A percentile compares a stretch with the other conserved stretches of the same genome.
These are phyloP conservation scores for Ballota nigra DNA, from an alignment of 257 asterid species.

Conservation along the genomic window DNA sequence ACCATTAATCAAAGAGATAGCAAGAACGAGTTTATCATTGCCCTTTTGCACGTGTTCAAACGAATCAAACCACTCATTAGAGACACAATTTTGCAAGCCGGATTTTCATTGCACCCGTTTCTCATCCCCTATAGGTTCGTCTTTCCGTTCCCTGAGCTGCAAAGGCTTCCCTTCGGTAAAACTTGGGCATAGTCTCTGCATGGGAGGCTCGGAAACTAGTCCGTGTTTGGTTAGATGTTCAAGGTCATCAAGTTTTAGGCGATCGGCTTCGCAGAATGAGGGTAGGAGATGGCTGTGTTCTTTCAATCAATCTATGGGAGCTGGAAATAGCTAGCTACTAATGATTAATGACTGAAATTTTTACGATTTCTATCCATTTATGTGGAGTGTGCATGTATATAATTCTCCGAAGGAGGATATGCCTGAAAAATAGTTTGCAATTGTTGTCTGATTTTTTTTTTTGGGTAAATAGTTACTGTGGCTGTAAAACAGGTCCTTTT, in stretches of 20 bases:
- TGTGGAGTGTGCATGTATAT: too few species aligned
- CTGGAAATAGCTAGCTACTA: conserved; percentile 44
- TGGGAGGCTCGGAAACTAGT: conserved; percentile 58
- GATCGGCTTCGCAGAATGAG: conserved; percentile 53
- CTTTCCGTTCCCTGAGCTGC: conserved; percentile 68
- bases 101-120: conserved; percentile 38
- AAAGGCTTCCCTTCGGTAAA: conserved; percentile 51
- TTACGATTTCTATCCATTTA: neutral
- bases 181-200: conserved; percentile 51
- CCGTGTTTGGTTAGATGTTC: conserved; percentile 60
- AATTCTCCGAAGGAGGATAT: conserved; percentile 11
- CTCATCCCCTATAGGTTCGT: conserved; percentile 45
- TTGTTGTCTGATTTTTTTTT: neutral
- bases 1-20: conserved; percentile 46
- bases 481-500: too few species aligned
- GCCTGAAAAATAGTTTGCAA: conserved; percentile 1
- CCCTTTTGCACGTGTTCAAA: conserved; percentile 64
- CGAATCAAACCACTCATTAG: conserved; percentile 39
- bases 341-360: too few species aligned
- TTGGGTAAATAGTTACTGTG: conserved; percentile 13
- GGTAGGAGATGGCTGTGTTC: conserved; percentile 71
- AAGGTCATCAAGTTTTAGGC: conserved; percentile 44
- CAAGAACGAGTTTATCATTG: conserved; percentile 51
- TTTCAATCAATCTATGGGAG: conserved; percentile 48
- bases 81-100: conserved; percentile 67